phyloP scores from a whole-genome alignment of 2,329 filamentous ascomycete genomes.

The Monosporascus sp. region DNA sequence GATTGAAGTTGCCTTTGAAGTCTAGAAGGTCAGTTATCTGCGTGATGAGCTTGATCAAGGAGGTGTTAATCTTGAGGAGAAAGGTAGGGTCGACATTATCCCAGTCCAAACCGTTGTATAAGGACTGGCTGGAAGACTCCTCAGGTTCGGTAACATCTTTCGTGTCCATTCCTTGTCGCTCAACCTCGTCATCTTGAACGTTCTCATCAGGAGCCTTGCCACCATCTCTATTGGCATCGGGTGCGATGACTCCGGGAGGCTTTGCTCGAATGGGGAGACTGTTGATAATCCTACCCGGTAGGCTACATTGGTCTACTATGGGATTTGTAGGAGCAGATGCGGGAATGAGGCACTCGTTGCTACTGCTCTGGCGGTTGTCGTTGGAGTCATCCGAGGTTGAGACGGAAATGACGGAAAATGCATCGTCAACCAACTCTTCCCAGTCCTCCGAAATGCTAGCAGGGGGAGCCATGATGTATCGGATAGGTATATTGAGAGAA shows the following conservation, averaged over 20 bases:
- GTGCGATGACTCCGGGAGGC: background rate
- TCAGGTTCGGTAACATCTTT: slow-evolving; percentile 1
- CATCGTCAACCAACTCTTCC: slow-evolving; percentile 20
- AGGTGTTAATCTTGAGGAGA: slow-evolving; percentile 3
- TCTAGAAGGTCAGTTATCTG: slow-evolving; percentile 3
- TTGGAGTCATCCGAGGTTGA: slow-evolving; percentile 13
- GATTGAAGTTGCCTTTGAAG: background rate
- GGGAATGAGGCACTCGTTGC: background rate
- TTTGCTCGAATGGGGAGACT: background rate
- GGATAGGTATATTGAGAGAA: background rate
- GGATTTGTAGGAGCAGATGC: background rate
- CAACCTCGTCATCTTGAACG: background rate
- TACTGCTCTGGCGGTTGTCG: background rate
- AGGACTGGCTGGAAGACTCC: background rate
- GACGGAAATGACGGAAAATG: slow-evolving; percentile 21
- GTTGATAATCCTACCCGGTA: background rate
- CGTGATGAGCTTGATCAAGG: slow-evolving; percentile 5
- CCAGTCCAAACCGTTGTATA: slow-evolving; percentile 1
- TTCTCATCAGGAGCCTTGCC: background rate
- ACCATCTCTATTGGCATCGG: background rate
- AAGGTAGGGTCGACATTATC: slow-evolving; percentile 2
- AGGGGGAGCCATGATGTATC: slow-evolving; percentile 5
- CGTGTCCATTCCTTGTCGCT: slow-evolving; percentile 2
- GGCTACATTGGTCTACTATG: background rate
- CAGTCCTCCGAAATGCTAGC: slow-evolving; percentile 17